Base-by-base conservation (phyloP, 306 rosid genomes). In the Senna tora region DNA sequence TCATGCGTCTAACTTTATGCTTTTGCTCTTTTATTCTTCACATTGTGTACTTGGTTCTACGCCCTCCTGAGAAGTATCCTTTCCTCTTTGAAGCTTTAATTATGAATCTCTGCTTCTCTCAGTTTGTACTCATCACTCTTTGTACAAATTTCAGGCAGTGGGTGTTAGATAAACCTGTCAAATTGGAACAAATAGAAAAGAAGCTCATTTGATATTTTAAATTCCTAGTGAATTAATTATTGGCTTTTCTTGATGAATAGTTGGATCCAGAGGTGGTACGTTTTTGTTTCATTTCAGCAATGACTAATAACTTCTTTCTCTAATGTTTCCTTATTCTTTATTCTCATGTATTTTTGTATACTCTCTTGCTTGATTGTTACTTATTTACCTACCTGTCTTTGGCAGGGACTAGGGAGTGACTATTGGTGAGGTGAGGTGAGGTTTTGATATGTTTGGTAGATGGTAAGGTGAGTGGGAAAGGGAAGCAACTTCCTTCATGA, bases 21-120 rank as follows among this genome's bases (percentile, higher is more conserved):
- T 15, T 75, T 16, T 81, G 79, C 58, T 87, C 80, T 2, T 63
- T 84, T 47, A n/a, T 79, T 83, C 91, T 94, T 72, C 98, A 91
- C 72, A n/a, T 87, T 61, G 91, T 87, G 74, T 94, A 89, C 81
- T 70, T 91, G 70, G 82, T 73, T 69, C 39, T 82, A 88, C 77
- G 51, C 30, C 84, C 97, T 36, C 98, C 98, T 7, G 63, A 62
- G 45, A 84, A 87, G 84, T 91, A 84, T 69, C 96, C 97, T 74
- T 94, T 82, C 84, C 86, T 94, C 69, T 94, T 87, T 67, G 97
- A 91, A 80, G 98, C 98, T 42, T 28, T 89, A 25, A 89, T 89
- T 54, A 91, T 94, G 96, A 81, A 83, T 81, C 82, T 94, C 42
- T 86, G 98, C 85, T 91, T 91, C 74, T 84, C 87, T n/a, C 96